Percentiles rank a stretch among this genome's conserved stretches.
phyloP scores from a whole-genome alignment of 192 early-diverging fungal species.

The Rhizoclosmatium globosum region DNA sequence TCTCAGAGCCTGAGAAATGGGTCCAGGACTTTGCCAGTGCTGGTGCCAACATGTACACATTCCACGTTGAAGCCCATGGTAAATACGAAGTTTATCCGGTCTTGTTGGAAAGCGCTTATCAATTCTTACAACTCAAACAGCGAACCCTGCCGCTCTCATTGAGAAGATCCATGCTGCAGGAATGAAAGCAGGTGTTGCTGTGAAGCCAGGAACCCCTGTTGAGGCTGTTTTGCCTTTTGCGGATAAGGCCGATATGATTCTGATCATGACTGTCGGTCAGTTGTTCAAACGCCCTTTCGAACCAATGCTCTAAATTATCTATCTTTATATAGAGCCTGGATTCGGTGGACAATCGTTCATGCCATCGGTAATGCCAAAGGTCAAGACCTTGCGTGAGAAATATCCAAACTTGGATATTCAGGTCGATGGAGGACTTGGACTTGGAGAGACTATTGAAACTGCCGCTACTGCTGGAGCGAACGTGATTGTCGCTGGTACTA shows the following conservation, averaged over 20 bases:
- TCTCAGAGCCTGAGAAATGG: constrained; percentile 82
- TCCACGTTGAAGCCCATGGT: constrained; percentile 92
- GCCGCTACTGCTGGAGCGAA: constrained; percentile 92
- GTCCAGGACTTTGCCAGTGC: constrained; percentile 93
- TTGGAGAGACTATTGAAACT: constrained; percentile 81
- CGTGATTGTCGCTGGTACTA: constrained; percentile 96
- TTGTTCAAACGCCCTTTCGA: not conserved
- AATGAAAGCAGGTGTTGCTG: constrained; percentile 92
- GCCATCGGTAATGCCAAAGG: constrained; percentile 87
- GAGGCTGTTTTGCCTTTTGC: constrained; percentile 47
- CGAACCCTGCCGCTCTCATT: constrained; percentile 78
- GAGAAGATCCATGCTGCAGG: constrained; percentile 79
- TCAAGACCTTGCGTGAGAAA: constrained; percentile 70
- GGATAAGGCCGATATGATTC: constrained; percentile 81
- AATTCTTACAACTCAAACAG: not conserved
- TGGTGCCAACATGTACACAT: constrained; percentile 86
- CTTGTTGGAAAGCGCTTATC: not conserved
- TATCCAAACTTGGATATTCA: constrained; percentile 93
- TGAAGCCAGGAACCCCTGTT: constrained; percentile 89
- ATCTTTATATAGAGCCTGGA: constrained; percentile 74
- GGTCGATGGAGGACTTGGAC: constrained; percentile 91
- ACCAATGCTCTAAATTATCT: not conserved
- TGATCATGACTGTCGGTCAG: constrained; percentile 90
- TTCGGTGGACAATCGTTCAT: constrained; percentile 98
- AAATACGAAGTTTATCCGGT: constrained; percentile 1